Conservation (phyloP, 768 basidiomycete species). For the Tylopilus rubrobrunneus region DNA sequence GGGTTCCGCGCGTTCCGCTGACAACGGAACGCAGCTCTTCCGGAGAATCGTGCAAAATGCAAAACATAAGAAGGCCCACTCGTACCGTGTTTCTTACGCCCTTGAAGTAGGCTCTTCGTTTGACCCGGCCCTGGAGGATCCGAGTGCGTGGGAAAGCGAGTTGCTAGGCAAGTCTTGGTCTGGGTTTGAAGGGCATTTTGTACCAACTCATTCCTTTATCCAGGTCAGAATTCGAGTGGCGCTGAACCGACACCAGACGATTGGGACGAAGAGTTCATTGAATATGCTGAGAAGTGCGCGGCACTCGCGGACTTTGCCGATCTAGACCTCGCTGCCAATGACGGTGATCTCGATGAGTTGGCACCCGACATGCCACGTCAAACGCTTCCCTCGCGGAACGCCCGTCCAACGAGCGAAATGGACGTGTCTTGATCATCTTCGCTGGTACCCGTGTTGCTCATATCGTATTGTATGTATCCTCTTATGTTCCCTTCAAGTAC, state of each 20-base stretch:
- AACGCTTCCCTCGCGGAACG: background rate
- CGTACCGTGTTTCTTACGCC: constrained; percentile 61
- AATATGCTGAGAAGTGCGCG: constrained; percentile 53
- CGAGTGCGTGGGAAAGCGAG: constrained; percentile 56
- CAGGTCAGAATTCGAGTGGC: constrained; percentile 4
- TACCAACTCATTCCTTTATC: background rate
- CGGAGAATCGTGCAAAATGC: constrained; percentile 58
- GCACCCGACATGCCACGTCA: background rate
- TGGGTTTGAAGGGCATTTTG: background rate
- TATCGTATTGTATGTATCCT: constrained; percentile 5
- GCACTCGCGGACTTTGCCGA: constrained; percentile 47
- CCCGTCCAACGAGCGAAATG: constrained; percentile 19
- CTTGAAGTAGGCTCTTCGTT: constrained; percentile 72
- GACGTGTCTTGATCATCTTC: constrained; percentile 21
- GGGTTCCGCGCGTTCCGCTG: constrained; percentile 5
- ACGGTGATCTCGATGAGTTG: constrained; percentile 23
- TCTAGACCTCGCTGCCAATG: constrained; percentile 25
- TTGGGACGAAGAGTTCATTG: constrained; percentile 52
- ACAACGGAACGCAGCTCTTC: constrained; percentile 48
- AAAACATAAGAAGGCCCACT: constrained; percentile 45
- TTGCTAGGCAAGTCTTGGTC: constrained; percentile 40
- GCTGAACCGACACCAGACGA: constrained; percentile 40
- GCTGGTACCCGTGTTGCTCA: background rate
- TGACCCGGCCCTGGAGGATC: constrained; percentile 69
- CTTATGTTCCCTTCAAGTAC: background rate